Evolutionary conservation across 805 yeast genomes (phyloP).

Genomic region (Saccharomycopsis fermentans): DNA sequence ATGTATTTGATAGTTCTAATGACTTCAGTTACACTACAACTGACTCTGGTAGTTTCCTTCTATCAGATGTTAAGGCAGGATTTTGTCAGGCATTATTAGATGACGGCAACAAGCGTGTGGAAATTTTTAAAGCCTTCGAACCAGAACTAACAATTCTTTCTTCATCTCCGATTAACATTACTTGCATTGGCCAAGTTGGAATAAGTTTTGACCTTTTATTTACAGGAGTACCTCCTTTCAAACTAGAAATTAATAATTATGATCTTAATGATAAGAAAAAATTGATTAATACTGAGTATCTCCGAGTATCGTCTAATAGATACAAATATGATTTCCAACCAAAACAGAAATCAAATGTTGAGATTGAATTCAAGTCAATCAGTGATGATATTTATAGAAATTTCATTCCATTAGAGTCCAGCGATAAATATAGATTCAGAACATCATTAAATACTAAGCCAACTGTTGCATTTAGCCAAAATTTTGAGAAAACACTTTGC

Average conservation of each 20-base stretch:
- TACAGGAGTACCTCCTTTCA: slow-evolving; percentile 77
- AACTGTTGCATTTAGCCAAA: slow-evolving; percentile 32
- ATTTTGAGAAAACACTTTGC: slow-evolving; percentile 30
- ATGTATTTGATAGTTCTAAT: slow-evolving; percentile 23
- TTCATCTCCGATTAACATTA: slow-evolving; percentile 51
- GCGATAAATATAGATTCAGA: slow-evolving; percentile 41
- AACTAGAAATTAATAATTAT: slow-evolving; percentile 51
- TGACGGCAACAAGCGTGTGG: slow-evolving; percentile 52
- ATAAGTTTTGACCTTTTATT: slow-evolving; percentile 58
- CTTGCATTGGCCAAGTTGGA: slow-evolving; percentile 90
- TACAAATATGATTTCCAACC: slow-evolving; percentile 65
- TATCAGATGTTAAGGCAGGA: slow-evolving; percentile 45
- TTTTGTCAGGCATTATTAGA: slow-evolving; percentile 58
- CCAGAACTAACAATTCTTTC: slow-evolving; percentile 36
- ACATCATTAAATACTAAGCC: slow-evolving; percentile 70
- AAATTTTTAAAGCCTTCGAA: slow-evolving; percentile 20
- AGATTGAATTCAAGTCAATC: slow-evolving; percentile 55
- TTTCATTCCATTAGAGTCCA: slow-evolving; percentile 28
- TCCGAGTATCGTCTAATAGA: slow-evolving; percentile 32
- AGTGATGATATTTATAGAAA: slow-evolving; percentile 54
- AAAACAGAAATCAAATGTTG: slow-evolving; percentile 68
- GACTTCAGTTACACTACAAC: slow-evolving; percentile 31
- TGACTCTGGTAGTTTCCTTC: slow-evolving; percentile 56
- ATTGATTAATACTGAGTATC: slow-evolving; percentile 28
- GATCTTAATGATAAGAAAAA: slow-evolving; percentile 35